Base-by-base conservation (phyloP, 441 rosid genomes). In the Pelargonium fulgidum region DNA sequence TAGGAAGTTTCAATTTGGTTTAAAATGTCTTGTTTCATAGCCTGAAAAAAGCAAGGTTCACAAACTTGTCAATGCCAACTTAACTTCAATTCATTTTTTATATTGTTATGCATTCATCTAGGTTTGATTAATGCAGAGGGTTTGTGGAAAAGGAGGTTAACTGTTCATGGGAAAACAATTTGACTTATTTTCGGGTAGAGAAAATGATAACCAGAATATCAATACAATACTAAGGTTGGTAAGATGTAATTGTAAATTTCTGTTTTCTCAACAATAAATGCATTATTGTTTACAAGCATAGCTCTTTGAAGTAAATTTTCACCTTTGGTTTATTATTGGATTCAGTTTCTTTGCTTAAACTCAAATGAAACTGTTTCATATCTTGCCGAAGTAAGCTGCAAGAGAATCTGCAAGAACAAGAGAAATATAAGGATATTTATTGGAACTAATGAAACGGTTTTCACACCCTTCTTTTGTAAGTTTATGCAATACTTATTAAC, bases 301-400 rank as follows among this genome's bases (percentile, higher is more conserved):
- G 63, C n/a, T 59, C 33, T 22, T 59, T 20, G 36, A 22, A 59
- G 63, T 59, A n/a, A 22, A 84, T 71, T 85, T 89, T 94, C 80
- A 82, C 92, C 65, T 86, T 65, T 52, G 82, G 78, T 77, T 83
- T 85, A 45, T 47, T 75, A 75, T 92, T 59, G 24, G 33, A 13
- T 20, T 59, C 63, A 19, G 63, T 93, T 0, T 84, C 81, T 47
- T 86, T 83, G 75, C 89, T 96, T 24, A 90, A 87, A 81, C 83
- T 94, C 73, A 94, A 86, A 76, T 85, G 79, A 67, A 94, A 79
- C 80, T 92, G 99, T 66, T 72, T 86, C 99, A 94, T 94, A 73
- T 91, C 99, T 85, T 89, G 87, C 78, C 98, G 78, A 47, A 94
- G 96, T 79, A 94, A 87, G 81, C 99, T 90, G 81, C 98, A 92